phyloP scores from a whole-genome alignment of 2,329 filamentous ascomycete species.

The Arachnopeziza araneosa region DNA sequence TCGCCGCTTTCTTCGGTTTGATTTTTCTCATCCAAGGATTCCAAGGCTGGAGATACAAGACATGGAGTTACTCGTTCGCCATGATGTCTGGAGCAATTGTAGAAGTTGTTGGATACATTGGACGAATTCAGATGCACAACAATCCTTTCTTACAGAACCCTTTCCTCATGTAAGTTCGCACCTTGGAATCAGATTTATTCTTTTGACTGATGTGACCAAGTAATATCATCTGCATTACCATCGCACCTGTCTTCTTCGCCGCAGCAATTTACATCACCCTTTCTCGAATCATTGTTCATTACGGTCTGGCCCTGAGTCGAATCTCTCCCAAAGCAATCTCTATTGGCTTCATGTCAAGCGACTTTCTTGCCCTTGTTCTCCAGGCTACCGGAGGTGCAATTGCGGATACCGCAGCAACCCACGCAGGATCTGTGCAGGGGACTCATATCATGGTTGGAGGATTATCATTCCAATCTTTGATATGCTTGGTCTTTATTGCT shows the following conservation, averaged over 20 bases:
- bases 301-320: slow-evolving; percentile 33
- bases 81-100: slow-evolving; percentile 47
- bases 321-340: slow-evolving; percentile 45
- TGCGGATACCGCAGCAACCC: slow-evolving; percentile 40
- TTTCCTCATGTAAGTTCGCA: slow-evolving; percentile 19
- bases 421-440: slow-evolving; percentile 16
- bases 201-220: slow-evolving; percentile 18
- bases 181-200: neutral
- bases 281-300: slow-evolving; percentile 48
- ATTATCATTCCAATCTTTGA: slow-evolving; percentile 32
- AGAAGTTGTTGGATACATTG: slow-evolving; percentile 53
- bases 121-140: slow-evolving; percentile 29
- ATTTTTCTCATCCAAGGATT: slow-evolving; percentile 18
- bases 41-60: slow-evolving; percentile 38
- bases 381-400: slow-evolving; percentile 53
- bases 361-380: slow-evolving; percentile 50
- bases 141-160: slow-evolving; percentile 16
- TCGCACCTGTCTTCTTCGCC: slow-evolving; percentile 44
- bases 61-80: slow-evolving; percentile 50
- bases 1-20: slow-evolving; percentile 12
- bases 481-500: slow-evolving; percentile 26
- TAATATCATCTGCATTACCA: slow-evolving; percentile 49
- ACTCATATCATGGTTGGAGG: slow-evolving; percentile 35
- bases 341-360: slow-evolving; percentile 39
- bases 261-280: slow-evolving; percentile 54